These are phyloP conservation scores for Thermothelomyces thermophilus DNA, from an alignment of 2,329 filamentous ascomycete species.

Conservation along the genomic window DNA sequence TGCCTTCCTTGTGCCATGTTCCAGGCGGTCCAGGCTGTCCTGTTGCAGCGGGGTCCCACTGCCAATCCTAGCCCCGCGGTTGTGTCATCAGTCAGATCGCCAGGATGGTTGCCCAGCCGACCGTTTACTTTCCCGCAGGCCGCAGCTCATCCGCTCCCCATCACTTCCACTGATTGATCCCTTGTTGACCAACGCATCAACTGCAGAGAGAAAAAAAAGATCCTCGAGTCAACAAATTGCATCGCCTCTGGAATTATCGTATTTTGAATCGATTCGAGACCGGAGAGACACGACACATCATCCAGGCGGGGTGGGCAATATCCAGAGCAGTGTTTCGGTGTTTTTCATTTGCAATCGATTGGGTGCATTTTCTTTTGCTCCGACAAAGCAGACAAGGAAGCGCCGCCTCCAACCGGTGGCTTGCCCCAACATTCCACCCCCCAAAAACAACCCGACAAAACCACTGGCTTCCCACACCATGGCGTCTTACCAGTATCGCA, in stretches of 20 bases:
- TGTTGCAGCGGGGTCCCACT: slow-evolving; percentile 6
- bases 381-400: slow-evolving; percentile 2
- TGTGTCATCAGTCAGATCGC: slow-evolving; percentile 19
- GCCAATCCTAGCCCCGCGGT: slow-evolving; percentile 19
- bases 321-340: not conserved
- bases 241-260: slow-evolving; percentile 5
- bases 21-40: not conserved
- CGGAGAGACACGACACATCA: slow-evolving; percentile 6
- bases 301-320: slow-evolving; percentile 12
- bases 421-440: slow-evolving; percentile 6
- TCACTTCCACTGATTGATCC: slow-evolving; percentile 7
- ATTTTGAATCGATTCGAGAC: slow-evolving; percentile 5
- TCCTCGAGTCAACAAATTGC: slow-evolving; percentile 10
- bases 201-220: slow-evolving; percentile 1
- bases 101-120: slow-evolving; percentile 25
- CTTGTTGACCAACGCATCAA: slow-evolving; percentile 7
- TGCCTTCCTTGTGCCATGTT: not conserved
- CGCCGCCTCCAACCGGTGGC: slow-evolving; percentile 4
- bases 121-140: slow-evolving; percentile 25
- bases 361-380: slow-evolving; percentile 1
- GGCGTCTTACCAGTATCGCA: slow-evolving; percentile 49
- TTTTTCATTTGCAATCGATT: not conserved
- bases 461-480: slow-evolving; percentile 29
- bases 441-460: slow-evolving; percentile 3
- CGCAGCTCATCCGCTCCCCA: slow-evolving; percentile 11